Evolutionary conservation across 345 rosid genomes (phyloP), one percentile per base, ranked within the genome.

Genomic region (Pistacia vera): DNA sequence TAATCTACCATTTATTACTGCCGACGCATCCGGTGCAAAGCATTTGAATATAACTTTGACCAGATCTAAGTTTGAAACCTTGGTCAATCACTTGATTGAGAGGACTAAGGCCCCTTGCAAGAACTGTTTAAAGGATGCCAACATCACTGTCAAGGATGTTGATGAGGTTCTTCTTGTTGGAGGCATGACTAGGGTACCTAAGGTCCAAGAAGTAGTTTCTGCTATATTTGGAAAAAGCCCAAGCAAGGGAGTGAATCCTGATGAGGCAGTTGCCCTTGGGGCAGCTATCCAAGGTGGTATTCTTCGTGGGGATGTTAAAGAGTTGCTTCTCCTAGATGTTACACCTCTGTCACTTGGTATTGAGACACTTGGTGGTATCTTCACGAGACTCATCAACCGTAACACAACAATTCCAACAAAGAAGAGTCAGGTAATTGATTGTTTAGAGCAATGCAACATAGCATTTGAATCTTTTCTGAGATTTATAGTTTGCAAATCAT

Each of bases 181-280:
- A 76, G 98, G 98, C 33, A 92, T 93, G 98, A 93, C 97, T 4
- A 97, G 97, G 83, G 98, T 94, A 25, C 98, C 98, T n/a, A 94
- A 90, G 82, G 94, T 94, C 16, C 98, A 94, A 76, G 87, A 86
- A 75, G 78, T 92, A 12, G 98, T 94, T 17, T 25, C 92, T 2
- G 97, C 85, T 59, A 90, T 94, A 73, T 94, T 94, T 65, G 97
- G 94, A 4, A 94, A 88, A 92, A 82, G 80, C 59, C 97, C 98
- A 0, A 91, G 97, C 71, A 91, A 91, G 82, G 97, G 95, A 69
- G 97, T 94, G 1, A 93, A 93, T 72, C 98, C 98, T 60, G 97
- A 92, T 51, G 97, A 93, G 83, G 97, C 97, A 68, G 97, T 93
- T 72, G 91, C 98, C 3, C 80, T 93, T 85, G 97, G 98, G 76